Conservation (phyloP, 2,329 filamentous ascomycete species). For the Dactylonectria estremocensis region DNA sequence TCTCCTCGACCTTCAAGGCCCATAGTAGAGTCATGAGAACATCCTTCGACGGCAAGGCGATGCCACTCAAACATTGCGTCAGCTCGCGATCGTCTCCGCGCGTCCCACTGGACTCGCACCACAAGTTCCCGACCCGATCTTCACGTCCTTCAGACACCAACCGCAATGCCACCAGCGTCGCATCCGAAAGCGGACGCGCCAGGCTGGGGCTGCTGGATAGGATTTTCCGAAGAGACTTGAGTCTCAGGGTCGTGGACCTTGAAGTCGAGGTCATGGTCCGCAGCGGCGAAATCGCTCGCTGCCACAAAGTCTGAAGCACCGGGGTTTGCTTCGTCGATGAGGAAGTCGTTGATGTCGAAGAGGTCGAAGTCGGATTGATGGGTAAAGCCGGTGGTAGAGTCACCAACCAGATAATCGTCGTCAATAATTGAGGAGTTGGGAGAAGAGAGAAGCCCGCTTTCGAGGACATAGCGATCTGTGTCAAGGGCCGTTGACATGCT, state of each 20-base stretch:
- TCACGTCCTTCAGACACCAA: constrained; percentile 74
- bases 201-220: constrained; percentile 81
- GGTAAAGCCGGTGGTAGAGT: constrained; percentile 67
- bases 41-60: constrained; percentile 63
- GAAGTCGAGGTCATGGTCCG: constrained; percentile 67
- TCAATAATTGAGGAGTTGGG: constrained; percentile 77
- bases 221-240: constrained; percentile 74
- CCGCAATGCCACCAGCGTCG: constrained; percentile 82
- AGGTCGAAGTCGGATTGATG: constrained; percentile 58
- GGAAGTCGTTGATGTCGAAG: constrained; percentile 69
- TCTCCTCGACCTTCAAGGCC: constrained; percentile 61
- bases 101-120: constrained; percentile 53
- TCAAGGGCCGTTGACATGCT: constrained; percentile 77
- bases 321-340: constrained; percentile 66
- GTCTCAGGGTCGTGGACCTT: constrained; percentile 71
- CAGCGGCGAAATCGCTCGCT: constrained; percentile 66
- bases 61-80: constrained; percentile 55
- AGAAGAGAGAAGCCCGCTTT: constrained; percentile 83
- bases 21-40: constrained; percentile 64
- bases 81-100: constrained; percentile 56
- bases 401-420: constrained; percentile 77
- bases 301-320: constrained; percentile 64
- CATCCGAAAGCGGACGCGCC: constrained; percentile 82
- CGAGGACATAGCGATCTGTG: constrained; percentile 82
- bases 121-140: constrained; percentile 59